Conservation (phyloP, 1,284 basidiomycete species). For the Microbotryomycetes sp. region DNA sequence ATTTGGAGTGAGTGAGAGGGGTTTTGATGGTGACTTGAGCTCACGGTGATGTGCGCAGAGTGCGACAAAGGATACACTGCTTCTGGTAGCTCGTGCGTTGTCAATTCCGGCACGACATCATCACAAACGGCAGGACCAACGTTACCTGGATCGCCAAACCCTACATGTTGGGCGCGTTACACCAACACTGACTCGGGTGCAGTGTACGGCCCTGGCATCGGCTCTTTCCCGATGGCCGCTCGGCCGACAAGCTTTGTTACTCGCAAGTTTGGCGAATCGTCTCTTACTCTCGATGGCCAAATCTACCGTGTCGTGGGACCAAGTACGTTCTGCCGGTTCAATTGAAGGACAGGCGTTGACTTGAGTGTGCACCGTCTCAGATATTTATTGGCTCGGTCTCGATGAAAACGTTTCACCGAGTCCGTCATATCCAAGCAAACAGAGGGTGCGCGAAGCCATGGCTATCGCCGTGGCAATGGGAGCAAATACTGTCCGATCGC, state of each 20-base stretch:
- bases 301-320: constrained; percentile 26
- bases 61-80: background rate
- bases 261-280: constrained; percentile 3
- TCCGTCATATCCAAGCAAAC: constrained; percentile 38
- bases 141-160: constrained; percentile 13
- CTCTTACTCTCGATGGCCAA: constrained; percentile 23
- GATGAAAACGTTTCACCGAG: constrained; percentile 36
- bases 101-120: background rate
- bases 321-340: constrained; percentile 12
- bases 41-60: background rate
- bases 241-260: constrained; percentile 23
- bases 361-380: constrained; percentile 6
- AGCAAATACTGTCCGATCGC: constrained; percentile 40
- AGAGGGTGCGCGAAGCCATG: constrained; percentile 37
- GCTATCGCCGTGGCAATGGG: constrained; percentile 40
- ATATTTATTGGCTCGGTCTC: constrained; percentile 36
- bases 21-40: background rate
- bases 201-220: constrained; percentile 22
- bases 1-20: background rate
- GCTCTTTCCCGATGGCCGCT: constrained; percentile 4
- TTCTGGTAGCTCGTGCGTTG: background rate
- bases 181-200: constrained; percentile 12
- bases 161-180: constrained; percentile 13
- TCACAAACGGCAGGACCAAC: background rate
- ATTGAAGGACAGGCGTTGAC: too few species aligned